Percentiles rank a stretch among this genome's conserved stretches.
Conservation (phyloP, 2,329 filamentous ascomycete genomes). For the Cladophialophora exuberans region DNA sequence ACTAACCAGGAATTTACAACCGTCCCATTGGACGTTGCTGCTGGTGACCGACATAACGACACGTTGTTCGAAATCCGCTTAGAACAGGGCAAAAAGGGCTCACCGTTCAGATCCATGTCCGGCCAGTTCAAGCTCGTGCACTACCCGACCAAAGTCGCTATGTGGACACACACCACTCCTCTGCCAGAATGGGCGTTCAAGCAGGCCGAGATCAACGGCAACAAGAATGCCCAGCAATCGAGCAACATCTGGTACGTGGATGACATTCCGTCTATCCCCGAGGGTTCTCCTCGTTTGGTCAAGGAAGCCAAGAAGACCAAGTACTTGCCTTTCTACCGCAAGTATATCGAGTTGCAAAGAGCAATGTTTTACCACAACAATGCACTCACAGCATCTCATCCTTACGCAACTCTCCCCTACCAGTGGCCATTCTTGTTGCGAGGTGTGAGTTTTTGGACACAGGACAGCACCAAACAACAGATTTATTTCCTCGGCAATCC, state of each 20-base stretch:
- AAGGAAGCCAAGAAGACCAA: slow-evolving; percentile 81
- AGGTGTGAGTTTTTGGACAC: slow-evolving; percentile 99
- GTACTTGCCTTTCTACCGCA: slow-evolving; percentile 81
- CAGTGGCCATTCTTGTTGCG: slow-evolving; percentile 97
- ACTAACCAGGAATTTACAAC: slow-evolving; percentile 99
- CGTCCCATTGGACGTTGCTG: slow-evolving; percentile 70
- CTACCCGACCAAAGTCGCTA: slow-evolving; percentile 90
- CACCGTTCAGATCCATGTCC: slow-evolving; percentile 87
- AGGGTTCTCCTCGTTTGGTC: slow-evolving; percentile 71
- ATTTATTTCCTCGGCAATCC: slow-evolving; percentile 99
- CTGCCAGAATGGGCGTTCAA: slow-evolving; percentile 98
- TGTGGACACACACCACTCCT: slow-evolving; percentile 97
- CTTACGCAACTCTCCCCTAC: slow-evolving; percentile 91
- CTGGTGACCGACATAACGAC: slow-evolving; percentile 77
- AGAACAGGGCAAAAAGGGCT: slow-evolving; percentile 77
- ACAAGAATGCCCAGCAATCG: slow-evolving; percentile 87
- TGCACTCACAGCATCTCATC: slow-evolving; percentile 93
- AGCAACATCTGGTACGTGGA: slow-evolving; percentile 96
- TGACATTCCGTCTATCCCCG: slow-evolving; percentile 78
- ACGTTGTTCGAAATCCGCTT: slow-evolving; percentile 92
- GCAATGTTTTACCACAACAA: slow-evolving; percentile 99
- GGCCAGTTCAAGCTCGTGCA: slow-evolving; percentile 97
- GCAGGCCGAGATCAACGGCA: slow-evolving; percentile 98
- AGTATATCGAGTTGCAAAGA: slow-evolving; percentile 94
- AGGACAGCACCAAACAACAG: slow-evolving; percentile 90